Evolutionary conservation across 2,329 filamentous ascomycete species (phyloP), one percentile per base, ranked within the genome.

Genomic region (Boeremia exigua): DNA sequence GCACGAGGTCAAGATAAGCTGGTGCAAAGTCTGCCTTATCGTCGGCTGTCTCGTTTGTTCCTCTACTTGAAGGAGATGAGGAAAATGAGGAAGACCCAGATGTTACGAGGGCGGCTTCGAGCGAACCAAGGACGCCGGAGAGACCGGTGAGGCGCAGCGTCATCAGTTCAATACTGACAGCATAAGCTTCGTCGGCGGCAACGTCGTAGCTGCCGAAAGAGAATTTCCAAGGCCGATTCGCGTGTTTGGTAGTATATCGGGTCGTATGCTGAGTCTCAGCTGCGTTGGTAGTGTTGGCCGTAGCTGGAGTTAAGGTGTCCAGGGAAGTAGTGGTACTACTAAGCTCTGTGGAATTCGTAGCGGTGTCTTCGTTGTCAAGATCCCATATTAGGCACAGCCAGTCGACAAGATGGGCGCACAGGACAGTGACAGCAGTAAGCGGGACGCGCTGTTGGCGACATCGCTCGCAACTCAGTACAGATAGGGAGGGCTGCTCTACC

Each of bases 361-460:
- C 30, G 27, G 32, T n/a, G 7, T 52, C 44, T 23, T 38, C 36
- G 17, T 37, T 27, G 14, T 54, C 45, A 4, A 57, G 49, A 15
- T 57, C 48, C 54, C 54, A 57, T 45, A 54, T 30, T 34, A 44
- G 54, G 8, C 54, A 57, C 54, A 57, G 49, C 54, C 54, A 57
- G 23, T 57, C 38, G 17, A 57, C 49, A 39, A 57, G 38, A 15
- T 57, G 49, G 17, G 54, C 49, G 34, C 54, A 57, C 8, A 57
- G 19, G 6, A 57, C 46, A 14, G 54, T 57, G 45, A 57, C 45
- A 14, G 49, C 45, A n/a, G 54, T 57, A 32, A 57, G 45, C 8
- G 56, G 51, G 12, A 58, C 40, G 23, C 51, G 32, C 30, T 58
- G 40, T 8, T 58, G 56, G 27, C 56, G 51, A 27, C 56, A 58